Percentiles rank a stretch among this genome's conserved stretches.
These are phyloP conservation scores for Quercus lobata DNA, from an alignment of 331 rosid genomes.

Conservation along the genomic window DNA sequence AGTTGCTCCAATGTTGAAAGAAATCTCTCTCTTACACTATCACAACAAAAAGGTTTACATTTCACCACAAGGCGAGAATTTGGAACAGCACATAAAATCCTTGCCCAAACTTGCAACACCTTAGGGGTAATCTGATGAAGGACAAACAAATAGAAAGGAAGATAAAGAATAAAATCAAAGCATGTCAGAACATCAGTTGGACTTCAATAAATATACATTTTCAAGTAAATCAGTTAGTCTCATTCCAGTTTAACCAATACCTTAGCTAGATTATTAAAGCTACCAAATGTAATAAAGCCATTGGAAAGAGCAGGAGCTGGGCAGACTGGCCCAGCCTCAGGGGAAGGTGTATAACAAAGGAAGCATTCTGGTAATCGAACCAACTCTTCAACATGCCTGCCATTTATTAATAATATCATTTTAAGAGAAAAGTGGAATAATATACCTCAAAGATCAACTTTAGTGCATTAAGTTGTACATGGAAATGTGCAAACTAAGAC, in stretches of 20 bases:
- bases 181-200: neutral
- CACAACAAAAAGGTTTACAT: constrained; percentile 88
- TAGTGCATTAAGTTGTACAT: constrained; percentile 14
- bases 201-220: neutral
- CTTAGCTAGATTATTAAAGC: constrained; percentile 91
- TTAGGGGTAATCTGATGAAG: constrained; percentile 64
- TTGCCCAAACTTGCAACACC: constrained; percentile 85
- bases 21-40: constrained; percentile 78
- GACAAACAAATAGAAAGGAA: neutral
- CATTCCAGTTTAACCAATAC: constrained; percentile 27
- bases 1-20: constrained; percentile 72
- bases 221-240: neutral
- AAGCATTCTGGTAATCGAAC: constrained; percentile 75
- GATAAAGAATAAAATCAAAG: neutral
- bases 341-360: constrained; percentile 85
- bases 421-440: constrained; percentile 3
- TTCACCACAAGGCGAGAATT: constrained; percentile 85
- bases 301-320: constrained; percentile 79
- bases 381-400: constrained; percentile 78
- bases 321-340: constrained; percentile 76
- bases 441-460: neutral
- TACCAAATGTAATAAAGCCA: constrained; percentile 84
- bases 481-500: constrained; percentile 27
- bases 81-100: constrained; percentile 68
- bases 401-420: constrained; percentile 10